Evolutionary conservation across 257 asterid species (phyloP).

Genomic region (Apocynum venetum): DNA sequence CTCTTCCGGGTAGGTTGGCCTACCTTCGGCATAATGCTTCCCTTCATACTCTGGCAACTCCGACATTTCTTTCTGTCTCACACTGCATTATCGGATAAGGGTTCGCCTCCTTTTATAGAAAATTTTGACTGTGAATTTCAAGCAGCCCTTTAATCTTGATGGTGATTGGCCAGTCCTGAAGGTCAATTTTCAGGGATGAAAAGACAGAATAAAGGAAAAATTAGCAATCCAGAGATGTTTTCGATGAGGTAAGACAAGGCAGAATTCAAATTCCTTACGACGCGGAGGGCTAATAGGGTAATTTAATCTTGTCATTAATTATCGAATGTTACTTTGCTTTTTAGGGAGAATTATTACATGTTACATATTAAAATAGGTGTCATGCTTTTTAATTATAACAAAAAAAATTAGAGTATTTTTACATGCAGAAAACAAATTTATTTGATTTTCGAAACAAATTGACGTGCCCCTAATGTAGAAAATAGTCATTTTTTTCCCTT

Average conservation of each 20-base stretch:
- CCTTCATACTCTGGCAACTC: constrained; percentile 43
- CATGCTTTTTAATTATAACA: too few species aligned
- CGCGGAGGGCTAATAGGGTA: neutral
- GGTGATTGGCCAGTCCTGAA: neutral
- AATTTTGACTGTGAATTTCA: neutral
- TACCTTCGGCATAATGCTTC: constrained; percentile 33
- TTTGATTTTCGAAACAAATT: too few species aligned
- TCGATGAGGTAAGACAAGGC: neutral
- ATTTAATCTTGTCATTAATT: neutral
- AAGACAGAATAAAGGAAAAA: neutral
- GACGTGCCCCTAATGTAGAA: too few species aligned
- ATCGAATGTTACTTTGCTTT: too few species aligned
- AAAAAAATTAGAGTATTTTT: too few species aligned
- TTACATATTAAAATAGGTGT: too few species aligned
- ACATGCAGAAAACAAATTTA: too few species aligned
- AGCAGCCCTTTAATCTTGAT: neutral
- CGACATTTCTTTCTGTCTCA: constrained; percentile 35
- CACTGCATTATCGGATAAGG: neutral
- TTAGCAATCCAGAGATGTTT: neutral
- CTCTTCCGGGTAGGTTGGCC: constrained; percentile 60
- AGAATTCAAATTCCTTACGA: neutral
- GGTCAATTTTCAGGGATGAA: too few species aligned
- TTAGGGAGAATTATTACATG: too few species aligned
- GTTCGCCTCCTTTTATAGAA: neutral
- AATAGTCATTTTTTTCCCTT: too few species aligned